Percentiles rank a stretch among this genome's conserved stretches.
Evolutionary conservation across 441 rosid genomes (phyloP).

Genomic region (Bruguiera hainesii): DNA sequence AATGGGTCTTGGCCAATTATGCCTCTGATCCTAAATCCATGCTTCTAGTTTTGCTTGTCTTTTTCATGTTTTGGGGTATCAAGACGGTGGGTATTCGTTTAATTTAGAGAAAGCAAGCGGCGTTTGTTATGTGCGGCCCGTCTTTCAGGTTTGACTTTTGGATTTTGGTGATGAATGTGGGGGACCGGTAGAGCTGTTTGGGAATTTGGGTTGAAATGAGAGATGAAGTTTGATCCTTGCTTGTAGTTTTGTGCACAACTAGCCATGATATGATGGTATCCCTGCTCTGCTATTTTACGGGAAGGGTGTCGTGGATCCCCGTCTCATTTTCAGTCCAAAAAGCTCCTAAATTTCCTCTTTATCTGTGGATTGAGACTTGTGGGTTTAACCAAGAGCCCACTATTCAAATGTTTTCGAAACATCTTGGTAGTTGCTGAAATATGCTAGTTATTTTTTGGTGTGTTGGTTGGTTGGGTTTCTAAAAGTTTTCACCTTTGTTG

Average conservation of each 20-base stretch:
- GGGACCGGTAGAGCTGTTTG: no score
- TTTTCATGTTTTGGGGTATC: background rate
- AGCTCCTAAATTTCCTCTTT: background rate
- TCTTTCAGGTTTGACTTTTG: background rate
- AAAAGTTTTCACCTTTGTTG: background rate
- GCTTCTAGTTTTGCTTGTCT: no score
- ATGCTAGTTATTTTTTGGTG: no score
- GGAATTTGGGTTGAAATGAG: no score
- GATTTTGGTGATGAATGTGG: background rate
- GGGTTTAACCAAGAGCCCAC: background rate
- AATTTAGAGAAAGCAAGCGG: background rate
- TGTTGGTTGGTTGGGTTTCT: no score
- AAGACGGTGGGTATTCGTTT: conserved; percentile 12
- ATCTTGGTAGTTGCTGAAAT: no score
- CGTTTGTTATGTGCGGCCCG: background rate
- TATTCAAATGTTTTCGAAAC: no score
- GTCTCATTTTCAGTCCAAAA: background rate
- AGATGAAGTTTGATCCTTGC: no score
- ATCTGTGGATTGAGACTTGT: background rate
- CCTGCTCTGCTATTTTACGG: no score
- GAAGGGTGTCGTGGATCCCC: no score
- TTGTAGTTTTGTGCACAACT: no score
- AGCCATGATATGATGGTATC: no score
- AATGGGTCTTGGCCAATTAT: conserved; percentile 10
- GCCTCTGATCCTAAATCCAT: background rate